Evolutionary conservation across 2,329 filamentous ascomycete genomes (phyloP).

Genomic region (Dactylellina sp.): DNA sequence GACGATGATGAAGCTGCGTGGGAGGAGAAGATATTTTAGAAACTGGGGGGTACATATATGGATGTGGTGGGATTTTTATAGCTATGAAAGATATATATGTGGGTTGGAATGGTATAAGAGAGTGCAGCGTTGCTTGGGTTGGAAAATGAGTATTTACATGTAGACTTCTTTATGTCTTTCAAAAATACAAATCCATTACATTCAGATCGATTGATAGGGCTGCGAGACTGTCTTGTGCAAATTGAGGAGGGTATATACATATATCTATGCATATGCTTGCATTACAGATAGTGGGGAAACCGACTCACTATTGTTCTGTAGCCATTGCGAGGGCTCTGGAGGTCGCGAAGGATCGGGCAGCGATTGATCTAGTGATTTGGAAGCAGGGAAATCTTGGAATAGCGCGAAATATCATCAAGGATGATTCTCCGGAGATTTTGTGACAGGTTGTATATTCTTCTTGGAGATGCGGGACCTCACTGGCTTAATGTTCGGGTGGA

Average conservation of each 20-base stretch:
- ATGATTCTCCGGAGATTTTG: slow-evolving; percentile 24
- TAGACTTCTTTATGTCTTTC: no score
- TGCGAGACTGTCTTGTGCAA: no score
- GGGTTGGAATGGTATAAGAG: no score
- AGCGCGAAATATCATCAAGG: slow-evolving; percentile 7
- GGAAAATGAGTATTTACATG: no score
- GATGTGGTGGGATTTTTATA: background rate
- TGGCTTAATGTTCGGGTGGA: slow-evolving; percentile 21
- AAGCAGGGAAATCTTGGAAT: slow-evolving; percentile 1
- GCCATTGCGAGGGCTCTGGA: slow-evolving; percentile 45
- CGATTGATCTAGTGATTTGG: background rate
- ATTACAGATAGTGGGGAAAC: no score
- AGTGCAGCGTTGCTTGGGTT: no score
- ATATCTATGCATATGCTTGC: no score
- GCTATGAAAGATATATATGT: no score
- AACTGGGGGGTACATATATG: no score
- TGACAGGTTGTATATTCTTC: background rate
- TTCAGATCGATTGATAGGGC: no score
- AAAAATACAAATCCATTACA: no score
- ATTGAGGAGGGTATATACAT: no score
- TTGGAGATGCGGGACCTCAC: background rate
- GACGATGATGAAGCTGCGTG: slow-evolving; percentile 50
- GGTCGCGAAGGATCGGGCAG: slow-evolving; percentile 17
- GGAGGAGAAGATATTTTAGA: background rate
- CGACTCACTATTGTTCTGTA: slow-evolving; percentile 53